Percentiles rank a stretch among this genome's conserved stretches.
These are phyloP conservation scores for Paracoccidioides brasiliensis DNA, from an alignment of 2,329 filamentous ascomycete genomes.

Conservation along the genomic window DNA sequence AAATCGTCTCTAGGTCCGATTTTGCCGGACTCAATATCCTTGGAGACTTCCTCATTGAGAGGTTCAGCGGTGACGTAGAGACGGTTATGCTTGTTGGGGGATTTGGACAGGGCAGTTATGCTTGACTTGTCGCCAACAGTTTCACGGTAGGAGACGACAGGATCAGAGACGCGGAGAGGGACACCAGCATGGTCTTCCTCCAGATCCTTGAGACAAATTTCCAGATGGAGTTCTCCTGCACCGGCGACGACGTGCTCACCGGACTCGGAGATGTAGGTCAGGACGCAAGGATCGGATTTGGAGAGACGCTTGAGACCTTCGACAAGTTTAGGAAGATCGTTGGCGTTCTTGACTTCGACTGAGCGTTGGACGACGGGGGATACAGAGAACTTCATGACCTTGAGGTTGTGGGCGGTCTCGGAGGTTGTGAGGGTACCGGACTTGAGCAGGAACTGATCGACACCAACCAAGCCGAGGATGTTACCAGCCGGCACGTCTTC, in stretches of 20 bases:
- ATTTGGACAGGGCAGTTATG: conserved; percentile 98
- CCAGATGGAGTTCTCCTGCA: conserved; percentile 97
- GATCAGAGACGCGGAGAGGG: conserved; percentile 93
- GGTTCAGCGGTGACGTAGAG: conserved; percentile 90
- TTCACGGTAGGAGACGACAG: conserved; percentile 97
- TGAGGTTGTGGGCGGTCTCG: conserved; percentile 98
- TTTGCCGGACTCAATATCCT: conserved; percentile 83
- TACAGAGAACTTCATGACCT: conserved; percentile 99
- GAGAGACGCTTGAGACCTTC: conserved; percentile 99
- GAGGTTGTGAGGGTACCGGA: conserved; percentile 97
- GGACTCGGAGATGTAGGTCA: conserved; percentile 77
- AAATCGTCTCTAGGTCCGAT: conserved; percentile 94
- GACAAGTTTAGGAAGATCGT: conserved; percentile 98
- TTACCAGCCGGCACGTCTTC: conserved; percentile 98
- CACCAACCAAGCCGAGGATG: conserved; percentile 98
- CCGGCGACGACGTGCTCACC: conserved; percentile 98
- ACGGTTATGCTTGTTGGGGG: conserved; percentile 99
- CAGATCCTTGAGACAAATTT: conserved; percentile 99
- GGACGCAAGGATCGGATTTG: conserved; percentile 98
- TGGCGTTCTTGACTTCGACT: conserved; percentile 99
- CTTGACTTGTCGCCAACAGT: conserved; percentile 71
- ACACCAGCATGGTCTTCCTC: conserved; percentile 99
- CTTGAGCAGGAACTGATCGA: conserved; percentile 99
- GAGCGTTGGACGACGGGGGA: conserved; percentile 97
- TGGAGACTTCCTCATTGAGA: conserved; percentile 78